phyloP scores from a whole-genome alignment of 2,329 filamentous ascomycete genomes.

The Aspergillus unguis region DNA sequence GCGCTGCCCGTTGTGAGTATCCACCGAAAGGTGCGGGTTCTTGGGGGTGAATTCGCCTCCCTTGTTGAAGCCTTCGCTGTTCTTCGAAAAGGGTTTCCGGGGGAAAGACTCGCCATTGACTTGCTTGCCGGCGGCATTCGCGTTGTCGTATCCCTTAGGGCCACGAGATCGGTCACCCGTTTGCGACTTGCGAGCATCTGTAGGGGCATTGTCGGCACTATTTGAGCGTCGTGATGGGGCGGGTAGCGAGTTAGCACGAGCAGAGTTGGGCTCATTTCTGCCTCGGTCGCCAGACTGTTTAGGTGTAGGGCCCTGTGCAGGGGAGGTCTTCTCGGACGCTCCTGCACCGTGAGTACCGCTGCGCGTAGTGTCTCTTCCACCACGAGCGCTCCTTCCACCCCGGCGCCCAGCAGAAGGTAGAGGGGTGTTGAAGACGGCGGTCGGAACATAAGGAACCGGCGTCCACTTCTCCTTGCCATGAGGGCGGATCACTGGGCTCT shows the following conservation, averaged over 20 bases:
- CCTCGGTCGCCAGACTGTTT: constrained; percentile 38
- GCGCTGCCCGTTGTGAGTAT: constrained; percentile 33
- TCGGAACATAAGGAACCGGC: constrained; percentile 75
- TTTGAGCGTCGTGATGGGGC: constrained; percentile 36
- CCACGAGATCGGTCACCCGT: constrained; percentile 31
- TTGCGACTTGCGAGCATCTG: constrained; percentile 34
- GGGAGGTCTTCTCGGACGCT: constrained; percentile 33
- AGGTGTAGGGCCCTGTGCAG: constrained; percentile 23
- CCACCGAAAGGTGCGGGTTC: constrained; percentile 29
- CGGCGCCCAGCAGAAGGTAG: constrained; percentile 53
- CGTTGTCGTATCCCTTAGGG: constrained; percentile 32
- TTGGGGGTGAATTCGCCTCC: constrained; percentile 25
- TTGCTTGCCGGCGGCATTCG: constrained; percentile 25
- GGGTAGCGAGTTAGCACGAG: constrained; percentile 40
- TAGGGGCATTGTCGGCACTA: constrained; percentile 30
- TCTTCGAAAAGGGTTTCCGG: constrained; percentile 36
- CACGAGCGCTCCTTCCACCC: constrained; percentile 55
- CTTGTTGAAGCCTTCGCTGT: constrained; percentile 30
- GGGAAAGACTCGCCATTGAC: constrained; percentile 28
- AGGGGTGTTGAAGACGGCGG: constrained; percentile 81
- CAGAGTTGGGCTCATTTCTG: constrained; percentile 34
- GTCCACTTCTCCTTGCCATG: constrained; percentile 81
- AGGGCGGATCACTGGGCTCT: constrained; percentile 54
- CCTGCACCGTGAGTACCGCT: constrained; percentile 38
- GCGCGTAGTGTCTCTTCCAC: constrained; percentile 51